phyloP scores from a whole-genome alignment of 345 rosid species.

The Heritiera fomes region DNA sequence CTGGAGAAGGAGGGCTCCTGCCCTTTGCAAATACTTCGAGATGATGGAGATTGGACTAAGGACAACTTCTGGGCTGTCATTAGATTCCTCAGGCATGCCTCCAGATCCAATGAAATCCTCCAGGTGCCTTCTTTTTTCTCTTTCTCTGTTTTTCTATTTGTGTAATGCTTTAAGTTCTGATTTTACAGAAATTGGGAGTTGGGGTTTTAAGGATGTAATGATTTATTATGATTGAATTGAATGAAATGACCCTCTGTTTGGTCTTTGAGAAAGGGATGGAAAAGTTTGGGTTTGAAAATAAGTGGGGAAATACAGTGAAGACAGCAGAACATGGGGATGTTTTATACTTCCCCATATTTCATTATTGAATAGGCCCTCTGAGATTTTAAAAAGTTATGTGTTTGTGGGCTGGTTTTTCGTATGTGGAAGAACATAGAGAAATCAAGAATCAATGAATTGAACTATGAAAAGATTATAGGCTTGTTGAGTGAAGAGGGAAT shows the following conservation, averaged over 20 bases:
- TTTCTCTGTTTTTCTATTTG: slow-evolving; percentile 1
- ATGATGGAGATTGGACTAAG: slow-evolving; percentile 68
- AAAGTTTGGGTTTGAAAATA: slow-evolving; percentile 1
- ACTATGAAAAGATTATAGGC: slow-evolving; percentile 56
- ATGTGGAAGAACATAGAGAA: slow-evolving; percentile 56
- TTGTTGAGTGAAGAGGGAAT: slow-evolving; percentile 46
- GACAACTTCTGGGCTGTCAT: slow-evolving; percentile 62
- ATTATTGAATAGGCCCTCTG: not conserved
- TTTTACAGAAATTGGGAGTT: slow-evolving; percentile 2
- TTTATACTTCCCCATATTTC: not conserved
- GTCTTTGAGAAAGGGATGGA: slow-evolving; percentile 14
- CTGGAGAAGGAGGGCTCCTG: slow-evolving; percentile 39
- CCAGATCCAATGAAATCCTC: slow-evolving; percentile 48
- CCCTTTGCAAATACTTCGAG: slow-evolving; percentile 53
- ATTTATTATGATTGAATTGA: not conserved
- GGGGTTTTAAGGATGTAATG: not conserved
- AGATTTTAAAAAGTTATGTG: slow-evolving; percentile 1
- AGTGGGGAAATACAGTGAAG: not conserved
- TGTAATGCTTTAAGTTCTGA: not conserved
- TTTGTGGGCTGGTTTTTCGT: slow-evolving; percentile 54
- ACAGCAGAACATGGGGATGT: not conserved
- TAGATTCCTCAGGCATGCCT: slow-evolving; percentile 51
- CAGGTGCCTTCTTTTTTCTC: slow-evolving; percentile 41
- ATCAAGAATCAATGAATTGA: slow-evolving; percentile 46
- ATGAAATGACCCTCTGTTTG: slow-evolving; percentile 14